Conservation (phyloP, 2,329 filamentous ascomycete species). For the Alternaria gaisen region DNA sequence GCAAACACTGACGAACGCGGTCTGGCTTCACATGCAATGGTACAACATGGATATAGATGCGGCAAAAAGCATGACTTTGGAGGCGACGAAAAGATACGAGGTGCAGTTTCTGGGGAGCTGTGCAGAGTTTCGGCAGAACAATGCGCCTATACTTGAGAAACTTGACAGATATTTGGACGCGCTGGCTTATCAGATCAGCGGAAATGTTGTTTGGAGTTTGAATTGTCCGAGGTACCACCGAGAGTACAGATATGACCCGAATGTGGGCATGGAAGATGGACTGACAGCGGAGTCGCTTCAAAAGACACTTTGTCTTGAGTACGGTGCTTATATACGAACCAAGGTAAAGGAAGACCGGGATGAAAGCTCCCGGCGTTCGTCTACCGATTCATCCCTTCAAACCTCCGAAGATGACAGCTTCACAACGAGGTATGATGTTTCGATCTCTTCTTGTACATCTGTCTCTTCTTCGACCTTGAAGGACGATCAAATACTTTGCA, state of each 20-base stretch:
- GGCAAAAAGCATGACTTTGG: neutral
- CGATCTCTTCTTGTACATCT: no score
- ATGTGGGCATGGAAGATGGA: neutral
- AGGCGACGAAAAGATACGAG: neutral
- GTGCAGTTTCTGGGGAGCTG: neutral
- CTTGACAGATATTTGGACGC: neutral
- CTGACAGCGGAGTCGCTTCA: neutral
- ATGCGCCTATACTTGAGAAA: neutral
- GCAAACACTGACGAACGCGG: neutral
- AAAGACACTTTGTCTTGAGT: neutral
- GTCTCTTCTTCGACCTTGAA: no score
- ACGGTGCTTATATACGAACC: neutral
- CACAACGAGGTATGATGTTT: no score
- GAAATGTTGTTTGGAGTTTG: conserved; percentile 8
- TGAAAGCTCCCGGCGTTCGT: no score
- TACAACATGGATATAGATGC: neutral
- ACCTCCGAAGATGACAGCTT: no score
- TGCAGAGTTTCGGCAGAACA: neutral
- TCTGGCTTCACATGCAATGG: conserved; percentile 12
- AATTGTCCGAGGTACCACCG: conserved; percentile 8
- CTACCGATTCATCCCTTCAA: no score
- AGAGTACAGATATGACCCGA: conserved; percentile 26
- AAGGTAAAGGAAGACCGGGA: no score
- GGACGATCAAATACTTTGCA: no score
- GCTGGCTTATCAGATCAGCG: neutral